Evolutionary conservation across 2,329 filamentous ascomycete genomes (phyloP), one percentile per base, ranked within the genome.

Genomic region (Fusarium pseudonygamai): DNA sequence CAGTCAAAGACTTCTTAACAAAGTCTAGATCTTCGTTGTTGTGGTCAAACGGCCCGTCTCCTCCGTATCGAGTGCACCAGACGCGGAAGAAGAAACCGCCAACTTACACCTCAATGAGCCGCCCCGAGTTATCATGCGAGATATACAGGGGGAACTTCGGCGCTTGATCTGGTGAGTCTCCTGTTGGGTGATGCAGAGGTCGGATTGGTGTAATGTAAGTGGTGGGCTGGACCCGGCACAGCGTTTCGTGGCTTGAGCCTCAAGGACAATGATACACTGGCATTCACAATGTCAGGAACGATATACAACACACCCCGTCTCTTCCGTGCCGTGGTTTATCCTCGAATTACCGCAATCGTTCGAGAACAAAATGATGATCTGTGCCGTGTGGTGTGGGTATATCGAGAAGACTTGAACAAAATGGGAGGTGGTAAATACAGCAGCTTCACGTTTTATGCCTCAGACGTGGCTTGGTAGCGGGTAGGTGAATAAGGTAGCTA

Each of bases 21-120:
- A 46, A 56, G 45, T 69, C 56, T 68, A 68, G 64, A 68, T 69
- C 47, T 39, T 56, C 53, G 53, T 60, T 40, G 53, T 46, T 26
- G 43, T 28, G 32, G 45, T 57, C 42, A 73, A 73, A 74, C 71
- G 71, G 71, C 47, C 71, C 71, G 71, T 73, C 67, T 73, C 50
- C 28, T 57, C 67, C 58, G 60, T 69, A 39, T 61, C 55, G 30
- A 47, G 47, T 36, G 50, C 52, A 58, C 42, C 66, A 47, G 70
- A 50, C 42, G 34, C 34, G 50, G 68, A 49, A 61, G 46, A 47
- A 64, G 43, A 67, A 55, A 56, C 49, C 42, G 67, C 43, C 32
- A 49, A 66, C 46, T 55, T 72, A 56, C 26, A 52, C 49, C 13
- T 62, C 46, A 52, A 59, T 58, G 43, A 64, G 22, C 52, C 16